phyloP scores from a whole-genome alignment of 169 alveolate genomes.

The Cryptosporidium meleagridis region DNA sequence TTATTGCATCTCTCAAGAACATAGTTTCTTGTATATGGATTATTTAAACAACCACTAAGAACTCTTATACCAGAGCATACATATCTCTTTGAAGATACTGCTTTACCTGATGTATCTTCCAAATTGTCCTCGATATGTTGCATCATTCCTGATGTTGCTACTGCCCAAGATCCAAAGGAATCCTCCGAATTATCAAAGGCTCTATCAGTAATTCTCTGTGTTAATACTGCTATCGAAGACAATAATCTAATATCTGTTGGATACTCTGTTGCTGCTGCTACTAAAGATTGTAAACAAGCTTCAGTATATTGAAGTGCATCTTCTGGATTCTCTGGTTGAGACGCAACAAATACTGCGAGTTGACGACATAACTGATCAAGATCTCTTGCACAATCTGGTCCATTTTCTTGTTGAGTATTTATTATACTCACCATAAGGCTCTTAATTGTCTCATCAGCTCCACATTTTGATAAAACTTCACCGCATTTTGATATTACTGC shows the following conservation, averaged over 20 bases:
- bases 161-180: conserved; percentile 93
- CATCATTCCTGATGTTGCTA: conserved; percentile 87
- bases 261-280: conserved; percentile 81
- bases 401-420: conserved; percentile 82
- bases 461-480: conserved; percentile 87
- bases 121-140: conserved; percentile 83
- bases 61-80: conserved; percentile 58
- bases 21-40: conserved; percentile 68
- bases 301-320: conserved; percentile 92
- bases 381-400: conserved; percentile 85
- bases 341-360: conserved; percentile 87
- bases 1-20: conserved; percentile 62
- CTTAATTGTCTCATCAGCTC: conserved; percentile 92
- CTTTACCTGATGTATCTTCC: conserved; percentile 56
- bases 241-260: conserved; percentile 82
- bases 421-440: conserved; percentile 87
- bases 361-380: conserved; percentile 86
- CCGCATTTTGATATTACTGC: conserved; percentile 86
- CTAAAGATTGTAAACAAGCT: conserved; percentile 85
- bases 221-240: conserved; percentile 82
- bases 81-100: conserved; percentile 43
- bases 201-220: conserved; percentile 60
- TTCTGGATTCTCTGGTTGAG: conserved; percentile 88
- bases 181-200: conserved; percentile 86
- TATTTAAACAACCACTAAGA: conserved; percentile 46